These are phyloP conservation scores for Vinca minor DNA, from an alignment of 257 asterid genomes.

Conservation along the genomic window DNA sequence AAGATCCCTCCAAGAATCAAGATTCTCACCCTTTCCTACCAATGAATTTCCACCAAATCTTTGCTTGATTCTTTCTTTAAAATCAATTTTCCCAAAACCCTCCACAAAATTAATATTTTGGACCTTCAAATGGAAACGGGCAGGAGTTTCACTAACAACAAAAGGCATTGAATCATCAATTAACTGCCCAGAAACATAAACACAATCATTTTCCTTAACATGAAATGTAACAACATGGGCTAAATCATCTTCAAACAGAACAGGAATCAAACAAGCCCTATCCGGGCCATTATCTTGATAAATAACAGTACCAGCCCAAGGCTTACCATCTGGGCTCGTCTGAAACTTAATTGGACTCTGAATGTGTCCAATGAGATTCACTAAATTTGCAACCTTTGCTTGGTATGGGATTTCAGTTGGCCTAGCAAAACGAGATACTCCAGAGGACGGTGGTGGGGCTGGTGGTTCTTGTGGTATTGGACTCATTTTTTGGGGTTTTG, in stretches of 20 bases:
- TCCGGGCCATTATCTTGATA: constrained; percentile 23
- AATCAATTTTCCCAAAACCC: constrained; percentile 27
- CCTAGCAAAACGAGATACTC: constrained; percentile 42
- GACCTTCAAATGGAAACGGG: constrained; percentile 50
- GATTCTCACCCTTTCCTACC: neutral
- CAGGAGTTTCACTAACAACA: constrained; percentile 30
- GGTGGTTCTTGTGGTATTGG: constrained; percentile 9
- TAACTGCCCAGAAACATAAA: constrained; percentile 60
- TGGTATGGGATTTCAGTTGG: constrained; percentile 72
- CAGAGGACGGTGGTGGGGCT: constrained; percentile 16
- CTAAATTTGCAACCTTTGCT: constrained; percentile 51
- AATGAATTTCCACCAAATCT: too few species aligned
- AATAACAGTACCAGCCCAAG: constrained; percentile 47
- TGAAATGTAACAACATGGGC: constrained; percentile 60
- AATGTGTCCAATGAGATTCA: constrained; percentile 64
- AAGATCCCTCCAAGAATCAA: constrained; percentile 66
- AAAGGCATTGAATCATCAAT: constrained; percentile 38
- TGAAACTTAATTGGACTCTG: constrained; percentile 47
- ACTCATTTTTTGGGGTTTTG: constrained; percentile 6
- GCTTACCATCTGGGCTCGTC: constrained; percentile 35
- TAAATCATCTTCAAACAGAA: constrained; percentile 69
- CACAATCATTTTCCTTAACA: constrained; percentile 56
- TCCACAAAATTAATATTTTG: constrained; percentile 57
- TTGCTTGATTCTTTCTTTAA: neutral
- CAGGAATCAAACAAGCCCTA: constrained; percentile 36